phyloP scores from a whole-genome alignment of 805 yeast genomes.

The Schizosaccharomyces cryophilus region DNA sequence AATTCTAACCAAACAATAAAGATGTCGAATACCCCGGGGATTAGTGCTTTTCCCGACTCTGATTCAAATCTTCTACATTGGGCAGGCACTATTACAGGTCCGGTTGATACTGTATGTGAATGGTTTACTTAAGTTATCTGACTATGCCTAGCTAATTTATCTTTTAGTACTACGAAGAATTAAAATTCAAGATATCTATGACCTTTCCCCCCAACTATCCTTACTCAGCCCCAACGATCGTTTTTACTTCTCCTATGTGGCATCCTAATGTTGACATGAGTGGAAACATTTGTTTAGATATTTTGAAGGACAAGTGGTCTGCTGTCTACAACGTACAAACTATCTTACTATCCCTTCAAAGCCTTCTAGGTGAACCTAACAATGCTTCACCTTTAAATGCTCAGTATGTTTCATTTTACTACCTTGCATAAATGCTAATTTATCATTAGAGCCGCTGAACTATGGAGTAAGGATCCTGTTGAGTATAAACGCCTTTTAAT shows the following conservation, averaged over 20 bases:
- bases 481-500: conserved; percentile 19
- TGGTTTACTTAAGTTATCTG: too few relatives aligned
- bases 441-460: conserved; percentile 21
- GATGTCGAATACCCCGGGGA: conserved; percentile 26
- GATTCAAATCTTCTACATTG: conserved; percentile 29
- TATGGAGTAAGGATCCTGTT: conserved; percentile 23
- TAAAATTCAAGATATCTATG: conserved; percentile 26
- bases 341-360: conserved; percentile 31
- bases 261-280: conserved; percentile 42
- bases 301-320: conserved; percentile 40
- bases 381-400: conserved; percentile 30
- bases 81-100: conserved; percentile 37
- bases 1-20: conserved; percentile 1
- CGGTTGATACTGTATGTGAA: conserved; percentile 21
- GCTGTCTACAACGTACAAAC: conserved; percentile 39
- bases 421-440: not conserved
- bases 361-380: conserved; percentile 40
- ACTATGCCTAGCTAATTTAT: too few relatives aligned
- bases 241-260: conserved; percentile 35
- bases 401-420: conserved; percentile 11
- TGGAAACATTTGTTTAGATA: conserved; percentile 42
- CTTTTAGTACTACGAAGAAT: conserved; percentile 24
- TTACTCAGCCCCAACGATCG: conserved; percentile 30
- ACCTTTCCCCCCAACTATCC: conserved; percentile 34
- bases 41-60: conserved; percentile 29